Evolutionary conservation across 2,329 filamentous ascomycete genomes (phyloP), one percentile per base, ranked within the genome.

Genomic region (Botrytis sinoallii): DNA sequence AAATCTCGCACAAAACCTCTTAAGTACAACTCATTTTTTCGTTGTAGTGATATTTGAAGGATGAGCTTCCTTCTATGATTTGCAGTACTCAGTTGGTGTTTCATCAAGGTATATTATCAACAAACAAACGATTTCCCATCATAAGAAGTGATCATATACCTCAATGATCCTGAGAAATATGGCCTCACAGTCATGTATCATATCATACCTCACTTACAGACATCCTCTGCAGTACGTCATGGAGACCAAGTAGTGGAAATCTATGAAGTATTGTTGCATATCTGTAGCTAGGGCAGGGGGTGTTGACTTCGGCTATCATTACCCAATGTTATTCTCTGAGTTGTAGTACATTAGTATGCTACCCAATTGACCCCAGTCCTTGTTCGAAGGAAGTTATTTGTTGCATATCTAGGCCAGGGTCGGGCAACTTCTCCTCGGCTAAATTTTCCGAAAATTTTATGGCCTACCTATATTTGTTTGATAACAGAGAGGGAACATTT

Each of bases 191-290:
- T n/a, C 52, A 55, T 29, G 12, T 2, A 40, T 3, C 38, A 3
- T 18, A 16, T 18, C n/a, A 29, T 18, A 29, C 5, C 52, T 57
- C 52, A 29, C 52, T 57, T 29, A 29, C 14, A 29, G 16, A 8
- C 3, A 16, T 57, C 6, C n/a, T 29, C n/a, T 57, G 14, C n/a
- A 29, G n/a, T 18, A 9, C 52, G 6, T 29, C 52, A 29, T 57
- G 5, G 12, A 57, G 52, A 16, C 14, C 6, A 57, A 6, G n/a
- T 18, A 65, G 85, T 86, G 75, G 90, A 38, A 61, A 14, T 61
- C 1, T 22, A 2, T 2, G 10, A 61, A 61, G 20, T 61, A 38
- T 61, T 61, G 59, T 61, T 61, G 59, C 59, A 40, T 40, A 61
- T 61, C 32, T 61, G 10, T 25, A 38, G 7, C 32, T 14, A 5